A percentile compares a stretch with the other conserved stretches of the same genome.
Conservation (phyloP, 2,329 filamentous ascomycete genomes). For the Pyricularia sp. region DNA sequence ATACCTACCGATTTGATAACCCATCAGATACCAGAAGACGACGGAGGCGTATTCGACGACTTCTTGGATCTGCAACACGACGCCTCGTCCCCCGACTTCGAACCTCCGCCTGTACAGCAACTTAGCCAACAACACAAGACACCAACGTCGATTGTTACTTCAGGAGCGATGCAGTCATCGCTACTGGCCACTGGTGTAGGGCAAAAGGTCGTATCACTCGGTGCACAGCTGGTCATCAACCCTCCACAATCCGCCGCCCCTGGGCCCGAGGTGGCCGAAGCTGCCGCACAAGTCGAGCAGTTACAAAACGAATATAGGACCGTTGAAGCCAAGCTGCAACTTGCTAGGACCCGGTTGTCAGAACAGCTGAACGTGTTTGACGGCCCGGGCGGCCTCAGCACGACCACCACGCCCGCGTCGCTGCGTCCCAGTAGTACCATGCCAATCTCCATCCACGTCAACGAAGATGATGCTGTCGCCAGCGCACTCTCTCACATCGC, state of each 20-base stretch:
- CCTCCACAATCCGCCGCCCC: background rate
- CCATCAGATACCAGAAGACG: background rate
- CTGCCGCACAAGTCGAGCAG: background rate
- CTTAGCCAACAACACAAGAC: background rate
- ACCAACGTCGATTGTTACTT: background rate
- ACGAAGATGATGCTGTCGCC: constrained; percentile 4
- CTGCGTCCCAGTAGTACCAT: constrained; percentile 1
- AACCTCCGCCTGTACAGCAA: background rate
- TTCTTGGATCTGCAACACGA: background rate
- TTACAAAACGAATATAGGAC: constrained; percentile 1
- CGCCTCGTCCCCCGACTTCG: background rate
- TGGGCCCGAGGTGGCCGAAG: background rate
- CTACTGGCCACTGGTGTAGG: background rate
- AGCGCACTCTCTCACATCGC: constrained; percentile 1
- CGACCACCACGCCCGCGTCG: background rate
- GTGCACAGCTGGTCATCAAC: background rate
- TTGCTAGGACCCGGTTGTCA: background rate
- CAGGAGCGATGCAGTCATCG: background rate
- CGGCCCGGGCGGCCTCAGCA: background rate
- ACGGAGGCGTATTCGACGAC: background rate
- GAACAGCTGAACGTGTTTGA: background rate
- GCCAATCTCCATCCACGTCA: background rate
- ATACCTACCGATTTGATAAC: background rate
- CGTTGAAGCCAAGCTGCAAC: background rate
- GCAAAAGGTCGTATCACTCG: constrained; percentile 1